phyloP scores from a whole-genome alignment of 139 green algal species.

The Micractinium conductrix region DNA sequence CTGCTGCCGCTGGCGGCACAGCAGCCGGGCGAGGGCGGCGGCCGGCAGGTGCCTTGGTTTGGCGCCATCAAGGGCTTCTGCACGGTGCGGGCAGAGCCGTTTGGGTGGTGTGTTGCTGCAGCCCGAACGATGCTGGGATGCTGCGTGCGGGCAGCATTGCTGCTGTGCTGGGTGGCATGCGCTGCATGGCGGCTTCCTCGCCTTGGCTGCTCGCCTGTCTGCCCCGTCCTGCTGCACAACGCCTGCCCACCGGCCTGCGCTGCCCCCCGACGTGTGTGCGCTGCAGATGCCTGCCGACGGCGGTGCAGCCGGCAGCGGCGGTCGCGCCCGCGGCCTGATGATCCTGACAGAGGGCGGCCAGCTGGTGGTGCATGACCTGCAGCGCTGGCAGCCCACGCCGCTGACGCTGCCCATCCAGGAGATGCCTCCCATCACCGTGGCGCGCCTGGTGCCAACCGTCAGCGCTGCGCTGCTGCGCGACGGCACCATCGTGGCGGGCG shows the following conservation, averaged over 20 bases:
- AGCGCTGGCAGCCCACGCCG: slow-evolving; percentile 51
- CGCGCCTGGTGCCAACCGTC: slow-evolving; percentile 31
- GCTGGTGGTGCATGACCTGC: slow-evolving; percentile 71
- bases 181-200: no score
- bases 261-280: no score
- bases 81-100: slow-evolving; percentile 37
- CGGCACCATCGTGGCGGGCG: neutral
- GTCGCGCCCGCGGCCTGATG: slow-evolving; percentile 52
- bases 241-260: no score
- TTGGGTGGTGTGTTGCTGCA: neutral
- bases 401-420: slow-evolving; percentile 61
- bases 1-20: slow-evolving; percentile 61
- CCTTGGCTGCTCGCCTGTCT: no score
- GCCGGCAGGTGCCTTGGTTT: slow-evolving; percentile 72
- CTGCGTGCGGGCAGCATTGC: neutral
- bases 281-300: slow-evolving; percentile 20
- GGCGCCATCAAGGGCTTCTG: slow-evolving; percentile 62
- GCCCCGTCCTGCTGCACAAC: no score
- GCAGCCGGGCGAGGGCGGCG: neutral
- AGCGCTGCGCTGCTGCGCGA: neutral
- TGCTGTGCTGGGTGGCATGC: no score
- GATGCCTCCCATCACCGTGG: slow-evolving; percentile 51
- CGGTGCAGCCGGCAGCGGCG: neutral
- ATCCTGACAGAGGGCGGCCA: slow-evolving; percentile 78
- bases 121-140: neutral